Base-by-base conservation (phyloP, 306 rosid genomes). In the Fagus sylvatica region DNA sequence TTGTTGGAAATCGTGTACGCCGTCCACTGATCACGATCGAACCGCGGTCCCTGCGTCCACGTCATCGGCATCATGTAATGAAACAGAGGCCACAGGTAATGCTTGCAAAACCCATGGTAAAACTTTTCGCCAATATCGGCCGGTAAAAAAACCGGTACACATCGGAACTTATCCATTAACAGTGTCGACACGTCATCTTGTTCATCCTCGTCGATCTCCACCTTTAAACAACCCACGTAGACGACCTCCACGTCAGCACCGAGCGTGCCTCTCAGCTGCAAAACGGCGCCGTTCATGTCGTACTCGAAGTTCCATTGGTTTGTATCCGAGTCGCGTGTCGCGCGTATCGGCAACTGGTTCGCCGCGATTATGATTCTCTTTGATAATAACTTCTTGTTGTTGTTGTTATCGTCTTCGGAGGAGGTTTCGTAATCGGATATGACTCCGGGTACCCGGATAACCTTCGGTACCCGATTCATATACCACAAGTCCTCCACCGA, bases 61-160 rank as follows among this genome's bases (percentile, higher is more conserved):
- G 87, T 85, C 70, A 91, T 67, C n/a, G 97, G 97, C 1, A 91
- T n/a, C 94, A 89, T 88, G 83, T 91, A 89, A 71, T 91, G 97
- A 39, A 91, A 91, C 66, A 91, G 73, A 43, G 96, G 96, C 96
- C 96, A 91, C 0, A 91, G 93, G 17, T 91, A 91, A 76, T 91
- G 97, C 87, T 91, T 91, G 70, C 94, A 91, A 71, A 91, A 91
- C 0, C 97, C 94, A 30, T 91, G 97, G 69, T 91, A 91, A 72
- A 78, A 91, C 17, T 36, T 55, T 73, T 74, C 81, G 6, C 77
- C 87, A 42, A 73, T 53, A 0, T 90, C 90, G 0, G 34, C 0
- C 1, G 92, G 81, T 7, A 90, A 57, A 67, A 92, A 92, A 4
- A 89, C 82, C 0, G 97, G 95, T 0, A 92, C 91, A n/a, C 95